Conservation (phyloP, 2,329 filamentous ascomycete genomes). For the Ilyonectria destructans region DNA sequence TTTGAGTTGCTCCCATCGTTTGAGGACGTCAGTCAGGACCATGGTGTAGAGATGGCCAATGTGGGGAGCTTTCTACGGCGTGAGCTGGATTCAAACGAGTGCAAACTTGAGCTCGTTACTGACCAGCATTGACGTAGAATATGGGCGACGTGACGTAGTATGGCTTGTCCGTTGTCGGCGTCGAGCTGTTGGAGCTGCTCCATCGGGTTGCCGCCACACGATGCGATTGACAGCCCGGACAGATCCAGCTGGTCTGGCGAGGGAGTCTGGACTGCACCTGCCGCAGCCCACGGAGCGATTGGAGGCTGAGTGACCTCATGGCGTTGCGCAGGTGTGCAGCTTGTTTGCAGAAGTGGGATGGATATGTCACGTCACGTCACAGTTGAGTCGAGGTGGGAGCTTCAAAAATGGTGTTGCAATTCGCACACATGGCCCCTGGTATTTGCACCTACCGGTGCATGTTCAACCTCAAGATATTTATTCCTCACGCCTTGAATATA, state of each 20-base stretch:
- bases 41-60: slow-evolving; percentile 96
- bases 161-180: slow-evolving; percentile 72
- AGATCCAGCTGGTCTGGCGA: slow-evolving; percentile 47
- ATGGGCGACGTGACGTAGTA: slow-evolving; percentile 98
- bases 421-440: not conserved
- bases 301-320: slow-evolving; percentile 52
- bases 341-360: slow-evolving; percentile 22
- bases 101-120: slow-evolving; percentile 13
- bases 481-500: not conserved
- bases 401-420: slow-evolving; percentile 27
- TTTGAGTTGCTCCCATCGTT: slow-evolving; percentile 88
- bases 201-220: slow-evolving; percentile 47
- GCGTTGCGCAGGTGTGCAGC: slow-evolving; percentile 15
- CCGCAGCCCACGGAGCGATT: slow-evolving; percentile 46
- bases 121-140: slow-evolving; percentile 98
- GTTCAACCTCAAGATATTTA: not conserved
- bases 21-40: slow-evolving; percentile 91
- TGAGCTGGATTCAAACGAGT: slow-evolving; percentile 8
- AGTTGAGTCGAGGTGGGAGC: slow-evolving; percentile 12
- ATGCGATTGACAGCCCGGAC: slow-evolving; percentile 49
- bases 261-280: slow-evolving; percentile 38
- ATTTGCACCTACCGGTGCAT: not conserved
- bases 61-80: slow-evolving; percentile 80
- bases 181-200: slow-evolving; percentile 52
- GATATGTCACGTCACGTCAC: slow-evolving; percentile 31